Percentiles rank a stretch among this genome's conserved stretches.
Evolutionary conservation across 2,329 filamentous ascomycete species (phyloP).

Genomic region (Daldinia sp.): DNA sequence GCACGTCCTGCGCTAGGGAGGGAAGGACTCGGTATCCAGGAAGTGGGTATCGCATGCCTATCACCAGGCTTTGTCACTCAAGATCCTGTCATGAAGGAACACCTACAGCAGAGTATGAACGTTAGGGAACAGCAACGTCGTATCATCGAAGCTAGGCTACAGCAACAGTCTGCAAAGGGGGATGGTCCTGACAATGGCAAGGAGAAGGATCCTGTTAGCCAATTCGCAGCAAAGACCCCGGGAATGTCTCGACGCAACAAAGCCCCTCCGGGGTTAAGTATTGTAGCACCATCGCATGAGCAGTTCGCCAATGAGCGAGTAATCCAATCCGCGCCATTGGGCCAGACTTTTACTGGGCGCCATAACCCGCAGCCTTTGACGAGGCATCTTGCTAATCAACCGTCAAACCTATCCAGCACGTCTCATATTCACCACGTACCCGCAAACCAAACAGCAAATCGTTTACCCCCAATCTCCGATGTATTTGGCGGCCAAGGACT

Average conservation of each 20-base stretch:
- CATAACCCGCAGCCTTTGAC: slow-evolving; percentile 82
- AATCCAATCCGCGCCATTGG: slow-evolving; percentile 94
- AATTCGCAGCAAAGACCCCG: slow-evolving; percentile 76
- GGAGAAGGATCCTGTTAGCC: slow-evolving; percentile 61
- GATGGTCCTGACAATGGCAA: slow-evolving; percentile 71
- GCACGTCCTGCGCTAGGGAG: slow-evolving; percentile 82
- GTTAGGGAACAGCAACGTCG: slow-evolving; percentile 94
- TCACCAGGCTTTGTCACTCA: slow-evolving; percentile 97
- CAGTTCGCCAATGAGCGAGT: slow-evolving; percentile 94
- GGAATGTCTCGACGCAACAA: slow-evolving; percentile 79
- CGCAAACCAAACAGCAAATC: slow-evolving; percentile 89
- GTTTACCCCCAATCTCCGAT: slow-evolving; percentile 91
- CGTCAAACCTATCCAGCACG: slow-evolving; percentile 83
- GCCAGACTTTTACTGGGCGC: slow-evolving; percentile 94
- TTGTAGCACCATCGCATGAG: slow-evolving; percentile 92
- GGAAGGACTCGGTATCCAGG: slow-evolving; percentile 85
- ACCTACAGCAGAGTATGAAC: slow-evolving; percentile 91
- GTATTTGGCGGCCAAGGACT: slow-evolving; percentile 86
- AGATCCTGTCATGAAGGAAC: slow-evolving; percentile 95
- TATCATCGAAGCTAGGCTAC: slow-evolving; percentile 91
- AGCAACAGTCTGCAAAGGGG: slow-evolving; percentile 86
- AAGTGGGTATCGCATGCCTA: slow-evolving; percentile 92
- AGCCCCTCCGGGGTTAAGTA: slow-evolving; percentile 89
- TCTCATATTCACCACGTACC: slow-evolving; percentile 93
- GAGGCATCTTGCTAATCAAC: slow-evolving; percentile 82